Conservation (phyloP, 495 filamentous ascomycete genomes). For the Hypoxylon intermedium region DNA sequence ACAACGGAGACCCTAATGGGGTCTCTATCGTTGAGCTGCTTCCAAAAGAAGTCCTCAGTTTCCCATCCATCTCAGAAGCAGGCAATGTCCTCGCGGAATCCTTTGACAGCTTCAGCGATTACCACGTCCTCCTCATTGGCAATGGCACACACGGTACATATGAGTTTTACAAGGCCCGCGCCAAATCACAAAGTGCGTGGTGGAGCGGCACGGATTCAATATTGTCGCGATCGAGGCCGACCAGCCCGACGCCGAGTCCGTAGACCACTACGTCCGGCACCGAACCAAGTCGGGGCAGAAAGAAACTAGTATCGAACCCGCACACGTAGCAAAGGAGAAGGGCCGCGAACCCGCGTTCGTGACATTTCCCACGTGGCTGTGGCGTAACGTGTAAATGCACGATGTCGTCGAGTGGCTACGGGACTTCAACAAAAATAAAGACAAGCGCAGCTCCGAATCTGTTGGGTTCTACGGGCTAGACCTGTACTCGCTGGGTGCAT, state of each 20-base stretch:
- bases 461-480: conserved; percentile 64
- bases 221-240: conserved; percentile 65
- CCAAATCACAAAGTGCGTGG: conserved; percentile 63
- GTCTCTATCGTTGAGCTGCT: background rate
- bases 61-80: background rate
- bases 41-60: background rate
- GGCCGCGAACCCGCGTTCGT: conserved; percentile 54
- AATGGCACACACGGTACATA: conserved; percentile 66
- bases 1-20: too few relatives aligned
- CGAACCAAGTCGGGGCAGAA: conserved; percentile 46
- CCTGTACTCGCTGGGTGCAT: conserved; percentile 61
- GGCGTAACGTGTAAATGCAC: conserved; percentile 64
- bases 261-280: conserved; percentile 64
- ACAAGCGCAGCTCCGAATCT: conserved; percentile 38
- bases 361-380: conserved; percentile 69
- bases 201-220: conserved; percentile 61
- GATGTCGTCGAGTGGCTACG: conserved; percentile 65
- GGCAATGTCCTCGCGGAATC: conserved; percentile 7
- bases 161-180: conserved; percentile 64
- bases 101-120: conserved; percentile 53
- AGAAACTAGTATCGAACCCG: conserved; percentile 38
- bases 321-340: conserved; percentile 15
- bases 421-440: conserved; percentile 48
- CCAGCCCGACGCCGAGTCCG: conserved; percentile 65
- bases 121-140: conserved; percentile 60